Evolutionary conservation across 306 rosid species (phyloP), one percentile per base, ranked within the genome.

Genomic region (Inga leiocalycina): DNA sequence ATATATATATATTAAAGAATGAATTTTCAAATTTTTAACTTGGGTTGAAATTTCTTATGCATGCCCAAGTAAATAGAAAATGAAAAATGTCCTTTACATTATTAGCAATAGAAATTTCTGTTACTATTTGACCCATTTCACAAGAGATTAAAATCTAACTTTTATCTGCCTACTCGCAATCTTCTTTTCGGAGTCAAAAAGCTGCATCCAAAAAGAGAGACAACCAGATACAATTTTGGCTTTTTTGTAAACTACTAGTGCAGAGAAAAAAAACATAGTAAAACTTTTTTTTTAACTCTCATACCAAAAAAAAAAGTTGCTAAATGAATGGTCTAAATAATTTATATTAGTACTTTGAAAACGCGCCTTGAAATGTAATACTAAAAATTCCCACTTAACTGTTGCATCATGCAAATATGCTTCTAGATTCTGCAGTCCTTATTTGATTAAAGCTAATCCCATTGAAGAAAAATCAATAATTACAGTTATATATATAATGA

Each of bases 331-430:
- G 16, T 13, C 45, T 15, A 14, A 32, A 13, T 35, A 32, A 69
- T 68, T 35, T 16, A 69, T 4, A 67, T 37, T 7, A 19, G 19
- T 54, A 54, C 61, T 54, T 54, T 54, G 61, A 14, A 49, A 15
- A 49, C 56, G 0, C 20, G 7, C 8, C 52, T 48, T 12, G 24
- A 17, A 52, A 17, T 16, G 20, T 52, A 8, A 52, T 49, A 15
- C 71, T 6, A n/a, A 57, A 8, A 57, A 57, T 57, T n/a, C 65
- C 30, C 41, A 67, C 1, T 35, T 16, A 77, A 13, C 65, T 24
- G 10, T 82, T 67, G 20, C 51, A 82, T 52, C 54, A 27, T 82
- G 68, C 32, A 35, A 64, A 51, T 13, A 64, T 27, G 20, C 54
- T 16, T 51, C 57, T 16, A 51, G 57, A 51, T 16, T 51, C 57